Evolutionary conservation across 176 grass and related monocot genomes (phyloP).

Genomic region (Aegilops sharonensis): DNA sequence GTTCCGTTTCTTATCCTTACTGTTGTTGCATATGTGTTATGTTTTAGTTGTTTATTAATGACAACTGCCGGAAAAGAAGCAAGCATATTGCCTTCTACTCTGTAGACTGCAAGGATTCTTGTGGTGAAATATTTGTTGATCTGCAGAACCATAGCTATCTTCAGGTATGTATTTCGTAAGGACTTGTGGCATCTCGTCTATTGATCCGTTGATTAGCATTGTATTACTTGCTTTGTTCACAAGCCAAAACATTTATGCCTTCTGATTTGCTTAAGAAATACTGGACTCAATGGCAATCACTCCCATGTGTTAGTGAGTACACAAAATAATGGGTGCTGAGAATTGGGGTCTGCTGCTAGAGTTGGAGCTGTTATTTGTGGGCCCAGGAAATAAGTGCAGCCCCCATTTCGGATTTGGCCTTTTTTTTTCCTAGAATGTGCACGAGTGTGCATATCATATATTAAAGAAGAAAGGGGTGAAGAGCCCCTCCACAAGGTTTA

Average conservation of each 20-base stretch:
- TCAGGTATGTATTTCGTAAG: conserved; percentile 49
- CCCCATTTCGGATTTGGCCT: not conserved
- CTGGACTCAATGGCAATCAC: not conserved
- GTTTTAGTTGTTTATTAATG: conserved; percentile 66
- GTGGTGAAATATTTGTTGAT: conserved; percentile 98
- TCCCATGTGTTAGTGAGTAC: not conserved
- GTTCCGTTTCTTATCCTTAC: not conserved
- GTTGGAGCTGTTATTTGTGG: not conserved
- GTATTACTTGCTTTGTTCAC: not conserved
- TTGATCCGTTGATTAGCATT: not conserved
- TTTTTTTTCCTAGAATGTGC: no score
- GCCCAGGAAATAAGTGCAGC: not conserved
- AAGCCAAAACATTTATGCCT: not conserved
- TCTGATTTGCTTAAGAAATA: not conserved
- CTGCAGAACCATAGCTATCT: conserved; percentile 74
- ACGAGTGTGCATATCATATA: no score
- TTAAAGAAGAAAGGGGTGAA: no score
- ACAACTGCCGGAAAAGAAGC: conserved; percentile 74
- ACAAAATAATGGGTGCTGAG: not conserved
- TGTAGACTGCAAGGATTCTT: conserved; percentile 84
- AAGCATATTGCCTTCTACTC: conserved; percentile 86
- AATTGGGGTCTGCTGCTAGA: not conserved
- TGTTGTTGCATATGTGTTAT: conserved; percentile 23
- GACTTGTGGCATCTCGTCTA: not conserved
- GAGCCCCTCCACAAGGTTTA: no score